Percentiles rank a stretch among this genome's conserved stretches.
Evolutionary conservation across 257 asterid species (phyloP).

Genomic region (Salvia miltiorrhiza): DNA sequence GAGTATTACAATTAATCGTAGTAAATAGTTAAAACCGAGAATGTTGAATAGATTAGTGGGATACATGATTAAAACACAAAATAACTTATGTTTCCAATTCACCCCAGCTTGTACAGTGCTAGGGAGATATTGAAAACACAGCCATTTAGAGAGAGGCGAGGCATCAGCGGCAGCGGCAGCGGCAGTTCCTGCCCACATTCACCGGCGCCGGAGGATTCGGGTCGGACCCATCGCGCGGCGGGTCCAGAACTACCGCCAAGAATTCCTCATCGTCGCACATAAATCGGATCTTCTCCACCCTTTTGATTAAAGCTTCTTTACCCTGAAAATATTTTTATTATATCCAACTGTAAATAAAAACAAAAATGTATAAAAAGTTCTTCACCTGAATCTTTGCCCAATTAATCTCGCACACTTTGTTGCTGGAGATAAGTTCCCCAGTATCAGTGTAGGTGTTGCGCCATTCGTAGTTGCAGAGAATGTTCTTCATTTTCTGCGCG

Average conservation of each 20-base stretch:
- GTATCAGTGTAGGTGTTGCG: background rate
- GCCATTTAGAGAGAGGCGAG: conserved; percentile 16
- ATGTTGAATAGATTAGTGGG: too few species aligned
- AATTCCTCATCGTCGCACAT: conserved; percentile 24
- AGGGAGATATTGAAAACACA: conserved; percentile 35
- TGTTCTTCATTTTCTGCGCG: conserved; percentile 24
- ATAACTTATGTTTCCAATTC: conserved; percentile 32
- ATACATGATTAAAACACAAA: background rate
- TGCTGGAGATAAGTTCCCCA: background rate
- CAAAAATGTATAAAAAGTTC: background rate
- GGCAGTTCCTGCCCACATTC: conserved; percentile 20
- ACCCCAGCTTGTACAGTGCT: conserved; percentile 24
- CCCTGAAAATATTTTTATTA: conserved; percentile 28
- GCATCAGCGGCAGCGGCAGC: background rate
- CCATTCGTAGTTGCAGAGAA: conserved; percentile 35
- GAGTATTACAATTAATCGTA: too few species aligned
- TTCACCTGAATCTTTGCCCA: conserved; percentile 64
- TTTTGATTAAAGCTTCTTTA: background rate
- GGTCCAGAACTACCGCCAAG: conserved; percentile 38
- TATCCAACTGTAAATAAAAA: background rate
- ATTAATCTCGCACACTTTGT: conserved; percentile 32
- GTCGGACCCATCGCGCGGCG: conserved; percentile 36
- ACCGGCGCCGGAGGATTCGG: conserved; percentile 32
- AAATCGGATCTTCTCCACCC: conserved; percentile 19
- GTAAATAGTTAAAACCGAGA: too few species aligned